phyloP scores from a whole-genome alignment of 129 eudicot genomes.

The Flaveria robusta region DNA sequence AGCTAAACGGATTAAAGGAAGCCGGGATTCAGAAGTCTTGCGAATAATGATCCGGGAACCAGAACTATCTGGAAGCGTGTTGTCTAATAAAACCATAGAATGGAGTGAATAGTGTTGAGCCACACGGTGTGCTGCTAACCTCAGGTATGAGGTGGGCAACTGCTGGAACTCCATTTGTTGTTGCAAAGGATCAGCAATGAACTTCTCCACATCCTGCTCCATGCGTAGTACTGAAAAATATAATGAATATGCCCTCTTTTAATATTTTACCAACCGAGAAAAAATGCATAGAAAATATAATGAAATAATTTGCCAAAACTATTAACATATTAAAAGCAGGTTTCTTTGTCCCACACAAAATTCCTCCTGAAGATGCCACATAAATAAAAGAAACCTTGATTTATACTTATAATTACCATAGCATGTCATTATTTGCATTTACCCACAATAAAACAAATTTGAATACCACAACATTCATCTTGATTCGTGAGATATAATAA shows the following conservation, averaged over 20 bases:
- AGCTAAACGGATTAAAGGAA: conserved; percentile 78
- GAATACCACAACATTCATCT: neutral
- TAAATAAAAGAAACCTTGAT: neutral
- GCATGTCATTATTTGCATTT: neutral
- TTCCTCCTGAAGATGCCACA: neutral
- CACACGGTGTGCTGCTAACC: conserved; percentile 98
- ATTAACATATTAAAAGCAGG: neutral
- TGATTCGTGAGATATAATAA: neutral
- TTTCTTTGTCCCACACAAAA: neutral
- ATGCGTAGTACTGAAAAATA: conserved; percentile 72
- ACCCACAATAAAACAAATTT: neutral
- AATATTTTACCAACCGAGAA: neutral
- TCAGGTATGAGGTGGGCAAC: conserved; percentile 88
- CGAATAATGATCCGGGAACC: conserved; percentile 85
- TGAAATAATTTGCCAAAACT: neutral
- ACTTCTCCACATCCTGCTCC: conserved; percentile 96
- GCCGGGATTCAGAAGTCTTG: conserved; percentile 68
- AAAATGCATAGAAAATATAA: neutral
- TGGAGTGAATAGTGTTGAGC: conserved; percentile 97
- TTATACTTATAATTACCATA: neutral
- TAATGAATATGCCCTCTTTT: neutral
- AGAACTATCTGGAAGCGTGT: conserved; percentile 74
- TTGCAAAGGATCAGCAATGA: conserved; percentile 76
- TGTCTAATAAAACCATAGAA: conserved; percentile 89
- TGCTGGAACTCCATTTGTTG: conserved; percentile 98